Conservation (phyloP, 192 early-diverging fungal genomes). For the Kickxella alabastrina region DNA sequence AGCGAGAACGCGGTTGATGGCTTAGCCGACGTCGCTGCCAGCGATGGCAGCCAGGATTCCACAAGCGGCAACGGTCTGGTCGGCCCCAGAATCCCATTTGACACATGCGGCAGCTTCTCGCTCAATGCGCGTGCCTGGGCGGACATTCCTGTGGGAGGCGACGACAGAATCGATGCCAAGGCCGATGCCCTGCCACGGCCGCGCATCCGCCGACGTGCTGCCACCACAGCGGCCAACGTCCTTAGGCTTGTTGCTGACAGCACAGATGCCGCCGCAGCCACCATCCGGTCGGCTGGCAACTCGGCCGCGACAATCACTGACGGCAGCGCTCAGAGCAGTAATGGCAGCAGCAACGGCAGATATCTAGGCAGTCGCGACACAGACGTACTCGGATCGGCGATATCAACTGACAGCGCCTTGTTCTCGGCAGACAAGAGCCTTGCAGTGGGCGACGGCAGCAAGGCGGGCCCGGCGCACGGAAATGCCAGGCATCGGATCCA, state of each 20-base stretch:
- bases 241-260: constrained; percentile 22
- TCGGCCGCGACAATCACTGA: too few species aligned
- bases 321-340: neutral
- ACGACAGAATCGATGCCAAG: constrained; percentile 46
- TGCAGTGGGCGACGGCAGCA: neutral
- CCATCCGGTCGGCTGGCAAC: too few species aligned
- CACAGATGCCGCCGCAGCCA: neutral
- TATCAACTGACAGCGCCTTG: neutral
- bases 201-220: constrained; percentile 17
- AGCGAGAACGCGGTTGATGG: constrained; percentile 5
- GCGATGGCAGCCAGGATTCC: neutral
- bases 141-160: constrained; percentile 22
- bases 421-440: neutral
- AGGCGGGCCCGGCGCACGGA: neutral
- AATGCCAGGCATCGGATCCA: constrained; percentile 31
- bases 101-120: constrained; percentile 35
- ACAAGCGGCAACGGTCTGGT: neutral
- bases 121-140: constrained; percentile 33
- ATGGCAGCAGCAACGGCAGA: neutral
- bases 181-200: constrained; percentile 36
- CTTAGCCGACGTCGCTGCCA: constrained; percentile 12
- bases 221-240: constrained; percentile 18
- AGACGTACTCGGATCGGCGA: too few species aligned
- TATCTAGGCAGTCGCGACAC: too few species aligned
- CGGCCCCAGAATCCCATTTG: constrained; percentile 8